Base-by-base conservation (phyloP, 176 grass and related monocot species). In the Saccharum spontaneum region DNA sequence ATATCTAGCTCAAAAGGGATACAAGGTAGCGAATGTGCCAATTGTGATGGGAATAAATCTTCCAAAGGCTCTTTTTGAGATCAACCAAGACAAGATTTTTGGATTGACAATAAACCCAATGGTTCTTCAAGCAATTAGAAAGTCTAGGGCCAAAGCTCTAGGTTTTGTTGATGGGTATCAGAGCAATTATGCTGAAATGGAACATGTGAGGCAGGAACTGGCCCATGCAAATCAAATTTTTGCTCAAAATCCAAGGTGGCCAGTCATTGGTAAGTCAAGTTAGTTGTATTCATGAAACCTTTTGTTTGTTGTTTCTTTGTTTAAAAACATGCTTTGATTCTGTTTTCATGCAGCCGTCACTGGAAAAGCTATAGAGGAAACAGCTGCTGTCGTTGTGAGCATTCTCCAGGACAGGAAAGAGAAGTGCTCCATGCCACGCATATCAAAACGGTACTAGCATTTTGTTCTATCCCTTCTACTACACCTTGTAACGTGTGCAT, bases 351-450 rank as follows among this genome's bases (percentile, higher is more conserved):
- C 88, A 99, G 97, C 90, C 54, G 82, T 99, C n/a, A 99, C 94
- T 73, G 94, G 91, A 73, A 99, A 94, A 94, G 97, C 97, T 67
- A 72, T 99, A 79, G 97, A 99, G 84, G 97, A 99, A 96, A 99
- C 97, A 67, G 97, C 97, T 62, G 94, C 97, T 75, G 67, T 99
- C 11, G 11, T 99, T 60, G 89, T 96, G 46, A 92, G 97, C 67
- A 91, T 96, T 70, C 89, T 86, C 75, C 93, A 94, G 77, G 97
- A 99, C 72, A 99, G 90, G 80, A 96, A 84, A 76, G 70, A 92
- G 86, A 96, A 86, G 68, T 96, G 88, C 52, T 94, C 84, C 18
- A 99, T 99, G 93, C 93, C 97, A 67, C 84, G 90, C 75, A 96
- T 99, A 82, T 96, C 97, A 46, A 94, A 87, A 92, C 91, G 93